These are phyloP conservation scores for Trichoderma asperelloides DNA, from an alignment of 495 filamentous ascomycete genomes.

Conservation along the genomic window DNA sequence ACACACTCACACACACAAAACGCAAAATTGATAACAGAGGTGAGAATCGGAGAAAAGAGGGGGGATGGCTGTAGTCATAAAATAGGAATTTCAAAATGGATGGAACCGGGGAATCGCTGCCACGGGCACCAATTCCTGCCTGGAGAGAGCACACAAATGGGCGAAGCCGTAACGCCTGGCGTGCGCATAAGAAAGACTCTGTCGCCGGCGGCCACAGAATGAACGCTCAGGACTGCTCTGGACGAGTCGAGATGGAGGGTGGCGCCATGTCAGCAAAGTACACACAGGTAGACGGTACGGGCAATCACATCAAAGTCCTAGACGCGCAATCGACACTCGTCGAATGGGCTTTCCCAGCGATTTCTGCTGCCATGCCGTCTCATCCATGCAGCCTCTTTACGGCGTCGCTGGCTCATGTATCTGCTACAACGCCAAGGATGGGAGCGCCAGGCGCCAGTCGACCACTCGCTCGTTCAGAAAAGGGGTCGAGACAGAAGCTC, in stretches of 20 bases:
- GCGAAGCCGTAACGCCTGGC: not conserved
- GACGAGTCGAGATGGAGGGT: not conserved
- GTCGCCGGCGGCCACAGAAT: not conserved
- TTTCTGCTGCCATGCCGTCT: not conserved
- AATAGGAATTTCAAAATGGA: not conserved
- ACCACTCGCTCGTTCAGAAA: not conserved
- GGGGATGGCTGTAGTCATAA: not conserved
- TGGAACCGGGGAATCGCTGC: not conserved
- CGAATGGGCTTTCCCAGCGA: not conserved
- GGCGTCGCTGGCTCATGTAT: not conserved
- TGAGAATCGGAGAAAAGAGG: not conserved
- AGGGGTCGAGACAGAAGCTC: too few species aligned
- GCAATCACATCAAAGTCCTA: not conserved
- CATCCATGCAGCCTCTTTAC: not conserved
- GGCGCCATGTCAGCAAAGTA: conserved; percentile 1
- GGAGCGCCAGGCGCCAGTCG: not conserved
- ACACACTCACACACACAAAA: not conserved
- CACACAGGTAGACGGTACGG: not conserved
- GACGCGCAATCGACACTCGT: not conserved
- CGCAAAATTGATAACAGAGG: not conserved
- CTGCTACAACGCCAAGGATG: conserved; percentile 4
- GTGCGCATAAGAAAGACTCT: not conserved
- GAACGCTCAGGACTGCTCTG: not conserved
- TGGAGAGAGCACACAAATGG: not conserved
- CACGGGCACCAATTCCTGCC: not conserved